Percentiles rank a stretch among this genome's conserved stretches.
Conservation (phyloP, 176 grass and related monocot species). For the Zoysia japonica region DNA sequence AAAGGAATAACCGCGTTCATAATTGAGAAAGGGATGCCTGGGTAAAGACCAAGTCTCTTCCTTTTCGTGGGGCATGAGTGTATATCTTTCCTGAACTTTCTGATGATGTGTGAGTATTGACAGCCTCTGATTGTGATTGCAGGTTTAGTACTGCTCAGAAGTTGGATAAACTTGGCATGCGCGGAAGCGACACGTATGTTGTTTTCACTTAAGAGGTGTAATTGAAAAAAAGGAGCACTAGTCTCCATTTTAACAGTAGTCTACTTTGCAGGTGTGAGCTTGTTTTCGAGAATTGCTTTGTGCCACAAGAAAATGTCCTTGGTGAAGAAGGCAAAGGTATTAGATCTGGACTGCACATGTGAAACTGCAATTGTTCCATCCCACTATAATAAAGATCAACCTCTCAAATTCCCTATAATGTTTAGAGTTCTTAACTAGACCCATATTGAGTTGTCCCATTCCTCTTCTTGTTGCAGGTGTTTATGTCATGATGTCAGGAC, state of each 20-base stretch:
- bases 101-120: neutral
- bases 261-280: constrained; percentile 78
- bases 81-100: neutral
- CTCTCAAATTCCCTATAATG: neutral
- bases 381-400: neutral
- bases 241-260: constrained; percentile 12
- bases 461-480: constrained; percentile 61
- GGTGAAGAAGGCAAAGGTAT: constrained; percentile 91
- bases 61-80: neutral
- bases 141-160: constrained; percentile 97
- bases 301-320: constrained; percentile 84
- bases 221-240: neutral
- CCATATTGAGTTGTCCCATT: constrained; percentile 17
- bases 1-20: constrained; percentile 99
- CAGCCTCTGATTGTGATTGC: constrained; percentile 15
- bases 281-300: constrained; percentile 99
- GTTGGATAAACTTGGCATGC: constrained; percentile 97
- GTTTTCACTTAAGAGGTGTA: constrained; percentile 22
- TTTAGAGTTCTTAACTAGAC: neutral
- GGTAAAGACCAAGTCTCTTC: constrained; percentile 50
- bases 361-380: constrained; percentile 6
- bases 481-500: constrained; percentile 99
- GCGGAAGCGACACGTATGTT: constrained; percentile 93
- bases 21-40: constrained; percentile 96
- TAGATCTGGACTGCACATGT: neutral